These are phyloP conservation scores for Globisporangium radiosum DNA, from an alignment of 352 stramenopile species.

Conservation along the genomic window DNA sequence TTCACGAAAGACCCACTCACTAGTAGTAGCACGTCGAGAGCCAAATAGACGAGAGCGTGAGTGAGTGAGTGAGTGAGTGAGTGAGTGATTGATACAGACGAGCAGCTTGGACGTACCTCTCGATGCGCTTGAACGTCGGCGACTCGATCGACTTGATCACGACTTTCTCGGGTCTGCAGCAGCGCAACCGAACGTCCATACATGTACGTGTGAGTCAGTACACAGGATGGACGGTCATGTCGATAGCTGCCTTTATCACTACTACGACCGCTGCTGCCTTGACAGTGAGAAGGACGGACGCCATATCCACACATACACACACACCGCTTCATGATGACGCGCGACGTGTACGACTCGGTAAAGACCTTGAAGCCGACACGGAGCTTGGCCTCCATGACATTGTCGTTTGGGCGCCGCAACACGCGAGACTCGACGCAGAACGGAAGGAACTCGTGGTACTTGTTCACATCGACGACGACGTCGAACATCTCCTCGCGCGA, in stretches of 20 bases:
- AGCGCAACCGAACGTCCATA: background rate
- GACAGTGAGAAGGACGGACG: background rate
- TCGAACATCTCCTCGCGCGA: conserved; percentile 73
- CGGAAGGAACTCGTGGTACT: conserved; percentile 70
- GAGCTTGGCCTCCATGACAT: conserved; percentile 74
- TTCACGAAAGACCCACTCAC: conserved; percentile 66
- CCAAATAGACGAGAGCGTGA: background rate
- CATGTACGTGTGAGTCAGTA: background rate
- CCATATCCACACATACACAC: background rate
- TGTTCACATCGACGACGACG: conserved; percentile 66
- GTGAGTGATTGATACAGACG: too few species aligned
- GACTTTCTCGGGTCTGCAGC: conserved; percentile 55
- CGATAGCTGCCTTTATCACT: too few species aligned
- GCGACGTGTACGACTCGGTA: conserved; percentile 78
- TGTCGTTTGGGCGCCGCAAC: conserved; percentile 58
- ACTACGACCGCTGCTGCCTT: too few species aligned
- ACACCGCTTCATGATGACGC: conserved; percentile 70
- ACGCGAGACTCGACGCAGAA: conserved; percentile 79
- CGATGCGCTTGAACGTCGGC: conserved; percentile 82
- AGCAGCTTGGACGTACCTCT: conserved; percentile 35
- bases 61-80: background rate
- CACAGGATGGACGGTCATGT: too few species aligned
- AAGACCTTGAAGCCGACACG: conserved; percentile 78
- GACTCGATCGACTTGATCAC: conserved; percentile 74
- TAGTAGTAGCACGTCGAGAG: conserved; percentile 6